Evolutionary conservation across 78 protist species (phyloP).

Genomic region (Kipferlia bialata): DNA sequence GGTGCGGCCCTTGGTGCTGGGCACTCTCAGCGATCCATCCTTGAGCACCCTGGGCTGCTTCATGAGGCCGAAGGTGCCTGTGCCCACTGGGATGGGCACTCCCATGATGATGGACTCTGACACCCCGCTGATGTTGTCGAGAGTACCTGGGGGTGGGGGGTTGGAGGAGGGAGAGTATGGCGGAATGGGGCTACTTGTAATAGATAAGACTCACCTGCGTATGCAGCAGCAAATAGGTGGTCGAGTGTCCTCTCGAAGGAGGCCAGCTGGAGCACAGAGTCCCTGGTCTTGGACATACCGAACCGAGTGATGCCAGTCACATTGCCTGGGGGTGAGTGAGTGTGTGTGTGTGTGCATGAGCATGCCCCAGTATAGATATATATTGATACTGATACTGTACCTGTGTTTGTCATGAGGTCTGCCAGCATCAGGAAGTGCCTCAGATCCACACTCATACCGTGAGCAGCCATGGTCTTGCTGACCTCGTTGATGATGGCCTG

Average conservation of each 20-base stretch:
- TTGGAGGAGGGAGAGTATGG: too few species aligned
- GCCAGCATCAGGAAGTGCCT: conserved; percentile 84
- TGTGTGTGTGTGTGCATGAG: neutral
- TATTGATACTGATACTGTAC: too few species aligned
- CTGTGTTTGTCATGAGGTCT: conserved; percentile 82
- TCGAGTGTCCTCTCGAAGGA: conserved; percentile 89
- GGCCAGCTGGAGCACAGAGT: conserved; percentile 84
- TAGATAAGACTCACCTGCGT: too few species aligned
- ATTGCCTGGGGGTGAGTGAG: conserved; percentile 18
- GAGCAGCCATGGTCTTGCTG: conserved; percentile 51
- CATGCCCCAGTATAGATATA: neutral
- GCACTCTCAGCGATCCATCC: too few species aligned
- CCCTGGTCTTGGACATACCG: conserved; percentile 86
- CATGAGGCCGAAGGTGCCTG: conserved; percentile 75
- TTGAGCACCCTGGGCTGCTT: too few species aligned
- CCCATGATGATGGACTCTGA: conserved; percentile 92
- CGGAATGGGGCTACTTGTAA: too few species aligned
- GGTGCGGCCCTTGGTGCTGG: too few species aligned
- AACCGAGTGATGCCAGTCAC: conserved; percentile 91
- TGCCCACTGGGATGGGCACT: conserved; percentile 71
- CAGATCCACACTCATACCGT: conserved; percentile 80
- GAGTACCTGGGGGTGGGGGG: neutral
- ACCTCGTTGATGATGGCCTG: conserved; percentile 70
- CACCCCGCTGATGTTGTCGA: conserved; percentile 69
- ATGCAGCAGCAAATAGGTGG: conserved; percentile 93